Percentiles rank a stretch among this genome's conserved stretches.
phyloP scores from a whole-genome alignment of 495 filamentous ascomycete species.

The Rhizodiscina lignyota region DNA sequence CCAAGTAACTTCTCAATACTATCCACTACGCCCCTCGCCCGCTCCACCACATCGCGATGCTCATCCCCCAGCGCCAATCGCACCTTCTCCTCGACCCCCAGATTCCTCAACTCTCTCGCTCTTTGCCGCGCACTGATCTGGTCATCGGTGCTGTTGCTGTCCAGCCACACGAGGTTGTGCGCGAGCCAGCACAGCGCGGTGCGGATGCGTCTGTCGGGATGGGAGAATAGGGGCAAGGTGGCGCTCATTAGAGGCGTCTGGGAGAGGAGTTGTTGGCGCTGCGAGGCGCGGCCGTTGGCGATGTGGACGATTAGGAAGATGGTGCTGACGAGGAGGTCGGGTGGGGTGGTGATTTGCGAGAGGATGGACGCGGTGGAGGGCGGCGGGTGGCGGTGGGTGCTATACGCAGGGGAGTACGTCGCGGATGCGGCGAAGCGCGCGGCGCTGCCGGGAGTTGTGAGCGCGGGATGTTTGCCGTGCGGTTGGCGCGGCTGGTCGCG shows the following conservation, averaged over 20 bases:
- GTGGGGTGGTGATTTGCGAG: slow-evolving; percentile 4
- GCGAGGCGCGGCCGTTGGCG: slow-evolving; percentile 57
- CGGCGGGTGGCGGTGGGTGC: background rate
- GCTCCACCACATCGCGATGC: slow-evolving; percentile 71
- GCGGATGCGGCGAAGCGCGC: slow-evolving; percentile 4
- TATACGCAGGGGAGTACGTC: background rate
- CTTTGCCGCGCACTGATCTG: slow-evolving; percentile 40
- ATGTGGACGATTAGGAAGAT: slow-evolving; percentile 71
- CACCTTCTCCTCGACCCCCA: slow-evolving; percentile 55
- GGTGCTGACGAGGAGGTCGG: slow-evolving; percentile 58
- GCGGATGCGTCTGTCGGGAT: slow-evolving; percentile 52
- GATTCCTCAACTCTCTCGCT: slow-evolving; percentile 44
- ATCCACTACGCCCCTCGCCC: slow-evolving; percentile 65
- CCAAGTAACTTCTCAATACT: slow-evolving; percentile 45
- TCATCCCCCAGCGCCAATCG: slow-evolving; percentile 42
- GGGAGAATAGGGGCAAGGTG: slow-evolving; percentile 42
- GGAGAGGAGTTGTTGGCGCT: slow-evolving; percentile 57
- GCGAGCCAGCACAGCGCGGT: slow-evolving; percentile 62
- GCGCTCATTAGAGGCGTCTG: slow-evolving; percentile 38
- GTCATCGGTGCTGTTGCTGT: slow-evolving; percentile 56
- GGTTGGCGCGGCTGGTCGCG: slow-evolving; percentile 7
- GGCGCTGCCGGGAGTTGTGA: background rate
- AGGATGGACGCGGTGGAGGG: slow-evolving; percentile 1
- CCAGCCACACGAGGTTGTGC: slow-evolving; percentile 66
- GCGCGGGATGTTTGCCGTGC: background rate